Evolutionary conservation across 805 yeast species (phyloP).

Genomic region (Blastobotrys robertii): DNA sequence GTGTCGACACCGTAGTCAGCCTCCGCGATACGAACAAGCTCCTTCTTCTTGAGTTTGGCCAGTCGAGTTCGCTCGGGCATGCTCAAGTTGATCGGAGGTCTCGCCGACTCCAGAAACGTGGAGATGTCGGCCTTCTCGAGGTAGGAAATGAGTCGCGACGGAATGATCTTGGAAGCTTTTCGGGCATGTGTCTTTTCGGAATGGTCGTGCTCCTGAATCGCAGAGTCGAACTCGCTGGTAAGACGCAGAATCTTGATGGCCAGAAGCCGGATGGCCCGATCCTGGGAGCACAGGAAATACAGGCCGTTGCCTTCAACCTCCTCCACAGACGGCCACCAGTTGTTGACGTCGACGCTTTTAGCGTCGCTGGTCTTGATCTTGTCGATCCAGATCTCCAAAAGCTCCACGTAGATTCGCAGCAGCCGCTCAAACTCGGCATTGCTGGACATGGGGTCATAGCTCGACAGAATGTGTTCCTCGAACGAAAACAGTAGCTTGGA

Average conservation of each 20-base stretch:
- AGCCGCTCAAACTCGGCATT: constrained; percentile 52
- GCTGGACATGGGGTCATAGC: constrained; percentile 48
- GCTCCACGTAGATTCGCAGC: constrained; percentile 61
- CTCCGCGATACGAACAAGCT: constrained; percentile 70
- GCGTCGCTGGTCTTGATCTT: constrained; percentile 7
- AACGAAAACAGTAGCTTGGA: constrained; percentile 74
- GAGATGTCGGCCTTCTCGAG: constrained; percentile 61
- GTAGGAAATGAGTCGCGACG: constrained; percentile 46
- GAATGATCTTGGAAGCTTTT: constrained; percentile 11
- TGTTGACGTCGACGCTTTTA: constrained; percentile 30
- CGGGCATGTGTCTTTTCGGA: constrained; percentile 12
- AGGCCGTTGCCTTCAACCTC: constrained; percentile 95
- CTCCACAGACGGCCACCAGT: constrained; percentile 75
- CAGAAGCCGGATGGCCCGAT: constrained; percentile 57
- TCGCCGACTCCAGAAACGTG: constrained; percentile 45
- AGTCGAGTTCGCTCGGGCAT: constrained; percentile 69
- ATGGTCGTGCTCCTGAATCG: constrained; percentile 39
- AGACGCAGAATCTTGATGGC: constrained; percentile 69
- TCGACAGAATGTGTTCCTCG: constrained; percentile 42
- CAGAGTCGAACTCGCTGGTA: constrained; percentile 82
- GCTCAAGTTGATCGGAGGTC: constrained; percentile 39
- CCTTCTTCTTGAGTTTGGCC: constrained; percentile 53
- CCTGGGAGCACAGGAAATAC: constrained; percentile 85
- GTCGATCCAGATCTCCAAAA: constrained; percentile 69
- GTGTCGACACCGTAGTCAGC: constrained; percentile 93